Base-by-base conservation (phyloP, 192 early-diverging fungal genomes). In the Backusella mclennaniae region DNA sequence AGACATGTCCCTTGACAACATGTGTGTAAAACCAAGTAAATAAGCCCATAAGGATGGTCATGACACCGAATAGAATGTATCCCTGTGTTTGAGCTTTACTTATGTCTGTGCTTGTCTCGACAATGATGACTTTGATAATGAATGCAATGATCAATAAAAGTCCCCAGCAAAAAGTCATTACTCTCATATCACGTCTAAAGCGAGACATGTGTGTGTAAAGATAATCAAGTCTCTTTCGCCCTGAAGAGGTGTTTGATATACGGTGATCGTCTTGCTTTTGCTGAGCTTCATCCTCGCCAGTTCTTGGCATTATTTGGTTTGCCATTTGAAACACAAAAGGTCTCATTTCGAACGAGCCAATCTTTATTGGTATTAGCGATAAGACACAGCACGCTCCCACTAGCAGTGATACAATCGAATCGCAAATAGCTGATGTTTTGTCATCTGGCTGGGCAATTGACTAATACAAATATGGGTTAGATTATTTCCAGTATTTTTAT, bases 121-220 rank as follows among this genome's bases (percentile, higher is more conserved):
- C 73, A 21, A 82, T 33, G n/a, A 82, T 73, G 26, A 82, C 76
- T 39, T 80, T 80, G 29, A 78, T 66, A 42, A 84, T 67, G 75
- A 84, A 84, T 23, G 76, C 41, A 35, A 69, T 26, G 35, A 84
- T 38, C 2, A 84, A 46, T 11, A 76, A 72, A 2, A 69, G 26
- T 0, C 79, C 82, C 82, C 82, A 84, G 6, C 66, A 59, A 31
- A 73, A 73, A 26, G 79, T 84, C 73, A 80, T 75, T 12, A 84
- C 67, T 31, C 82, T 46, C 76, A 80, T 80, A 67, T 80, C 78
- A 44, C 42, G 73, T 38, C 82, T 68, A 52, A 81, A 86, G 0
- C 35, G 68, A 23, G 68, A 23, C 67, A 75, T 66, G 67, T 77
- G 73, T n/a, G 46, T 52, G 59, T 82, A 86, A 17, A 79, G 74